Base-by-base conservation (phyloP, 2,329 filamentous ascomycete genomes). In the Mycogone perniciosa region DNA sequence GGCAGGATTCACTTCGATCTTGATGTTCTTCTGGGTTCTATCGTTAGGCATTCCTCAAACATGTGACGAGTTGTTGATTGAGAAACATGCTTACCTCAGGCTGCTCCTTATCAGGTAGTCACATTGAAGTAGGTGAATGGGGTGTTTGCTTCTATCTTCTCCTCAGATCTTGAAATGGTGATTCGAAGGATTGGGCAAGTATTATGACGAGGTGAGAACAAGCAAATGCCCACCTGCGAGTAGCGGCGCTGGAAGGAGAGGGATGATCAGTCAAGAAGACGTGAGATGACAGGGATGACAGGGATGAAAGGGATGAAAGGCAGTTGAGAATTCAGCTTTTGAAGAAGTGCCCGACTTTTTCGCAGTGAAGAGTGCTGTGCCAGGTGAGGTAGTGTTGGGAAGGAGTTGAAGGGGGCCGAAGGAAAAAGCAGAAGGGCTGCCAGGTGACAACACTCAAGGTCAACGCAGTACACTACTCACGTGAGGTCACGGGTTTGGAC, bases 401-500 rank as follows among this genome's bases (percentile, higher is more conserved):
- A 7, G 38, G 31, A 38, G 20, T 4, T 37, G 40, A 20, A 52
- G 13, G n/a, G 40, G 38, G 9, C 35, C 29, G 11, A n/a, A 33
- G 30, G 8, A 48, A 35, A 10, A 31, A 26, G 11, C 20, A 39
- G 44, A 46, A n/a, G 26, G 41, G 50, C 30, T 44, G 50, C 48
- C 44, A 41, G 13, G 38, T 51, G 48, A 41, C 48, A 31, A 13
- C 44, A 50, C 7, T 10, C 39, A n/a, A 35, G 33, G 7, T 11
- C 33, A 35, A 35, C 33, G 11, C 7, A 35, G 27, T 31, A 6
- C 29, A 31, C 43, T 31, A 37, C 44, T 51, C 44, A 51, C 48
- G 48, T 51, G 48, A 37, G 26, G 10, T 46, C 13, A 37, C 27
- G 9, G 43, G 6, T n/a, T 31, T 43, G 8, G n/a, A 27, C 27